Percentiles rank a stretch among this genome's conserved stretches.
phyloP scores from a whole-genome alignment of 495 filamentous ascomycete genomes.

The Penicillium mononematosum region DNA sequence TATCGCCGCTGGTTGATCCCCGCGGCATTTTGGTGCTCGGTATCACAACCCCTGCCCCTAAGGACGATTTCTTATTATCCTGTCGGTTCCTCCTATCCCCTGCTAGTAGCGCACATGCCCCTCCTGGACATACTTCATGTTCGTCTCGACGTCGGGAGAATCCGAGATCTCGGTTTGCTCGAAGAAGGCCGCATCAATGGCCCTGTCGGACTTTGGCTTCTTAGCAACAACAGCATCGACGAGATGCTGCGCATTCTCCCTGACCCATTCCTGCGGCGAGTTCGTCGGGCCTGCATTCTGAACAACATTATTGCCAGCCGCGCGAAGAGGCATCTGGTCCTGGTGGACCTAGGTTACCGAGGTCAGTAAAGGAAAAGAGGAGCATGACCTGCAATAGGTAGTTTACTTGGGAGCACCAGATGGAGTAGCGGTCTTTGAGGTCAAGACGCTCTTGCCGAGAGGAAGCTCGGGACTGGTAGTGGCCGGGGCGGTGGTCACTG shows the following conservation, averaged over 20 bases:
- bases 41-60: no score
- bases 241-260: neutral
- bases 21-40: no score
- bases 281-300: slow-evolving; percentile 2
- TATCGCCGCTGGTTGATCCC: no score
- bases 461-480: neutral
- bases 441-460: neutral
- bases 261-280: neutral
- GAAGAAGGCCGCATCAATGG: neutral
- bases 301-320: neutral
- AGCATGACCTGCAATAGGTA: neutral
- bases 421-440: neutral
- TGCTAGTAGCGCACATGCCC: no score
- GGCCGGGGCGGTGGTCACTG: neutral
- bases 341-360: neutral
- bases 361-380: neutral
- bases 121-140: no score
- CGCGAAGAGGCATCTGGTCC: neutral
- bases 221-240: neutral
- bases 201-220: neutral
- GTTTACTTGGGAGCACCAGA: neutral
- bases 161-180: neutral
- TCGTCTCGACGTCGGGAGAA: no score
- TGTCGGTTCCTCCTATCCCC: no score
- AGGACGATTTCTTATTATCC: no score